Evolutionary conservation across 768 basidiomycete species (phyloP).

Genomic region (Suillus paluster): DNA sequence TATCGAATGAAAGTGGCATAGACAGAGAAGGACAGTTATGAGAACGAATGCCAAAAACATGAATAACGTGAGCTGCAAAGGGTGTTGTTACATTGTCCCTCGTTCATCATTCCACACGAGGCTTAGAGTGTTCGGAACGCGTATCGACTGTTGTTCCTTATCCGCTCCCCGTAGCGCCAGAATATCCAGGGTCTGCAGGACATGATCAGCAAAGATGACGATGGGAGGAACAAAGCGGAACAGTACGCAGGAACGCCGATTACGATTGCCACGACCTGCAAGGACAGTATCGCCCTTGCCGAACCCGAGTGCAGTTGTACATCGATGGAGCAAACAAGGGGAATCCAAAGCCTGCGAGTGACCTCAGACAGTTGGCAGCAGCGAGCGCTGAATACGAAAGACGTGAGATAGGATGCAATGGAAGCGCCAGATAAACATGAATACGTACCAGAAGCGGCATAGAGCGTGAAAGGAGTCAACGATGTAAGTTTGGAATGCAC

Average conservation of each 20-base stretch:
- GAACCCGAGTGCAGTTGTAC: constrained; percentile 66
- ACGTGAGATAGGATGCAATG: background rate
- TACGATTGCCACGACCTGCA: constrained; percentile 56
- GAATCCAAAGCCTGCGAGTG: constrained; percentile 74
- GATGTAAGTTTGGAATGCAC: constrained; percentile 66
- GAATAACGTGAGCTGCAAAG: too few species aligned
- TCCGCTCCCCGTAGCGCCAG: constrained; percentile 51
- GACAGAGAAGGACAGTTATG: too few species aligned
- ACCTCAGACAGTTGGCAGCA: constrained; percentile 63
- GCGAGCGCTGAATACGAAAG: constrained; percentile 55
- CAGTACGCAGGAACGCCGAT: constrained; percentile 60
- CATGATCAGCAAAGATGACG: constrained; percentile 16
- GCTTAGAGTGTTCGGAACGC: constrained; percentile 24
- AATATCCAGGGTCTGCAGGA: constrained; percentile 44
- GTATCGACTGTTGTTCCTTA: constrained; percentile 52
- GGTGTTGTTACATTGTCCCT: too few species aligned
- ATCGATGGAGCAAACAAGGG: constrained; percentile 77
- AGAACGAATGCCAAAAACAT: too few species aligned
- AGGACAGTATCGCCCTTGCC: constrained; percentile 73
- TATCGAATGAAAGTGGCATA: too few species aligned
- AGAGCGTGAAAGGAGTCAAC: constrained; percentile 68
- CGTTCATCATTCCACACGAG: background rate
- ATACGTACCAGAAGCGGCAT: constrained; percentile 67
- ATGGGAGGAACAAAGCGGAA: background rate
- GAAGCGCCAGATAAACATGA: background rate